Percentiles rank a stretch among this genome's conserved stretches.
phyloP scores from a whole-genome alignment of 108 stramenopile genomes.

The Cyclotella baltica region DNA sequence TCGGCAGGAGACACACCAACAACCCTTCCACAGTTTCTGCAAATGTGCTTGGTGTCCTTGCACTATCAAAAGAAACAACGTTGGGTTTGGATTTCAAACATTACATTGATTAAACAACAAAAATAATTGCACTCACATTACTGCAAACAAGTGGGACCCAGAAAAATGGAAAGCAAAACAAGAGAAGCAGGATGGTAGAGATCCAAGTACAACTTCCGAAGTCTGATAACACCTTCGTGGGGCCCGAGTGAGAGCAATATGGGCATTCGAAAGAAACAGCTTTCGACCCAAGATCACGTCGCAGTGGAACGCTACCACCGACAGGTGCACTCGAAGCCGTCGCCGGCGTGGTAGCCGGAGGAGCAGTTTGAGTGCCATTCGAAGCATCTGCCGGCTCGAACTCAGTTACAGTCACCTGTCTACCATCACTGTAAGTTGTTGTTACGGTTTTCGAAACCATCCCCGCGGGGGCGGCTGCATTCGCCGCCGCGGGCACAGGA shows the following conservation, averaged over 20 bases:
- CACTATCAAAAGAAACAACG: conserved; percentile 6
- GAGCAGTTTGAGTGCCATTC: conserved; percentile 5
- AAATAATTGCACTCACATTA: conserved; percentile 14
- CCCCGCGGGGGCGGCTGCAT: conserved; percentile 3
- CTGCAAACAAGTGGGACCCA: conserved; percentile 47
- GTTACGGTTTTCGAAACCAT: conserved; percentile 31
- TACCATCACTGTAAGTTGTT: conserved; percentile 44
- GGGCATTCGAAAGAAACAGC: conserved; percentile 33
- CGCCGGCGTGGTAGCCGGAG: conserved; percentile 15
- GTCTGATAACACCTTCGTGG: conserved; percentile 18
- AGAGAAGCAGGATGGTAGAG: conserved; percentile 19
- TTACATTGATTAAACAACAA: neutral
- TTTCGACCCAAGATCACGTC: conserved; percentile 39
- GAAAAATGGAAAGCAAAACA: conserved; percentile 40
- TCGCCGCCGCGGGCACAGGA: neutral
- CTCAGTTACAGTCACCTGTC: conserved; percentile 52
- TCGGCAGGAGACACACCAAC: conserved; percentile 40
- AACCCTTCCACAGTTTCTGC: conserved; percentile 46
- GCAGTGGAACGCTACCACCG: conserved; percentile 8
- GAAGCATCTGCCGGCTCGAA: conserved; percentile 15
- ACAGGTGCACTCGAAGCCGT: neutral
- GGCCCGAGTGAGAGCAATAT: conserved; percentile 27
- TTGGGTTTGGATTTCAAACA: neutral
- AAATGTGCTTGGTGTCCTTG: conserved; percentile 40
- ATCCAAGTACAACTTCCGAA: conserved; percentile 49